phyloP scores from a whole-genome alignment of 768 basidiomycete genomes.

The Agaricus subrufescens region DNA sequence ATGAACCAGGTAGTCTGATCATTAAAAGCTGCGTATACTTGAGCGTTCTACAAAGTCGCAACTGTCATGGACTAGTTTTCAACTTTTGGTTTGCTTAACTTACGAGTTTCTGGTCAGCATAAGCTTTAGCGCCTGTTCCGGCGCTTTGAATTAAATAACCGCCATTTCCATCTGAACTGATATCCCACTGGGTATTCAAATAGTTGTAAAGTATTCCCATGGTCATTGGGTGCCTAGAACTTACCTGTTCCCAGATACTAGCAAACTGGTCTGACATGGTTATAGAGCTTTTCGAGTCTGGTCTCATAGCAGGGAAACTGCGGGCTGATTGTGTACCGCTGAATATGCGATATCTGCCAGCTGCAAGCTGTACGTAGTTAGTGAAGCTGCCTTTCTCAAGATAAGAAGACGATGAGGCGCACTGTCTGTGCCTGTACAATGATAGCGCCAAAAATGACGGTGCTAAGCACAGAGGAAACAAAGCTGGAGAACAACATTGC shows the following conservation, averaged over 20 bases:
- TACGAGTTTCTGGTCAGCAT: background rate
- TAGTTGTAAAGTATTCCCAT: too few relatives aligned
- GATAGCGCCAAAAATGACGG: background rate
- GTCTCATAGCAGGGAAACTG: background rate
- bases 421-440: background rate
- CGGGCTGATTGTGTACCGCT: slow-evolving; percentile 7
- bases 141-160: slow-evolving; percentile 3
- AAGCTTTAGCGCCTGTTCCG: slow-evolving; percentile 4
- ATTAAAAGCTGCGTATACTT: slow-evolving; percentile 5
- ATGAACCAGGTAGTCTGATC: slow-evolving; percentile 5
- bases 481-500: background rate
- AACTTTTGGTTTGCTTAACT: background rate
- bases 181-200: background rate
- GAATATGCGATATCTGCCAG: slow-evolving; percentile 6
- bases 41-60: background rate
- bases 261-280: slow-evolving; percentile 6
- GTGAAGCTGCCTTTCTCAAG: too few relatives aligned
- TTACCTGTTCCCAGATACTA: slow-evolving; percentile 2
- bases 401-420: background rate
- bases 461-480: background rate
- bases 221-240: background rate
- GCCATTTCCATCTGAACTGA: background rate
- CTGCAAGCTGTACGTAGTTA: background rate
- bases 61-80: background rate
- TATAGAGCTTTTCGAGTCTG: background rate